Percentiles rank a stretch among this genome's conserved stretches.
Evolutionary conservation across 306 rosid species (phyloP).

Genomic region (Vachellia collinsii): DNA sequence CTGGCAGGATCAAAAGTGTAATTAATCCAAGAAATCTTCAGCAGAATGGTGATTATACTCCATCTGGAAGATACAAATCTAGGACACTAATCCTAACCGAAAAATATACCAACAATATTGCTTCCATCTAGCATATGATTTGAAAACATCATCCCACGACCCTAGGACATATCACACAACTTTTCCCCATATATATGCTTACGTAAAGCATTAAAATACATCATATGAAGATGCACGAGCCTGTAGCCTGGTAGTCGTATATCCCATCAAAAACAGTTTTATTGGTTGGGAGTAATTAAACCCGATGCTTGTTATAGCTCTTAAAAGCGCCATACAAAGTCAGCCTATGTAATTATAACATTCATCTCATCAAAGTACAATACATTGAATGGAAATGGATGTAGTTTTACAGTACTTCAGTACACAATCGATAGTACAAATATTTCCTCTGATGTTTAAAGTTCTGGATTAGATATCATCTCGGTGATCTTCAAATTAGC

Average conservation of each 20-base stretch:
- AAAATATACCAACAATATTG: too few relatives aligned
- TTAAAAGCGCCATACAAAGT: neutral
- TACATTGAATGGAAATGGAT: neutral
- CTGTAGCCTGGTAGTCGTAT: neutral
- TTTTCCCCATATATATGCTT: too few relatives aligned
- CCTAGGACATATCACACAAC: too few relatives aligned
- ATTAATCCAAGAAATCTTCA: slow-evolving; percentile 16
- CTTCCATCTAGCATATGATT: too few relatives aligned
- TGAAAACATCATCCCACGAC: too few relatives aligned
- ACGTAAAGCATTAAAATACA: neutral
- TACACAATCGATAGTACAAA: slow-evolving; percentile 25
- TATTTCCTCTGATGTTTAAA: slow-evolving; percentile 20
- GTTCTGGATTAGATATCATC: slow-evolving; percentile 6
- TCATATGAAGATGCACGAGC: slow-evolving; percentile 6
- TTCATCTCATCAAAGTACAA: neutral
- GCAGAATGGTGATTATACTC: neutral
- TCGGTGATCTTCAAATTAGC: slow-evolving; percentile 29
- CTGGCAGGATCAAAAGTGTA: neutral
- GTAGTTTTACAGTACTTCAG: slow-evolving; percentile 14
- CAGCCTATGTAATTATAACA: neutral
- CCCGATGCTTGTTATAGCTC: slow-evolving; percentile 17
- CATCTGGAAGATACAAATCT: too few relatives aligned
- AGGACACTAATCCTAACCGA: too few relatives aligned
- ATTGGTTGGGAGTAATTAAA: slow-evolving; percentile 18
- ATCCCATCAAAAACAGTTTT: neutral